Evolutionary conservation across 768 basidiomycete species (phyloP).

Genomic region (Exidia glandulosa): DNA sequence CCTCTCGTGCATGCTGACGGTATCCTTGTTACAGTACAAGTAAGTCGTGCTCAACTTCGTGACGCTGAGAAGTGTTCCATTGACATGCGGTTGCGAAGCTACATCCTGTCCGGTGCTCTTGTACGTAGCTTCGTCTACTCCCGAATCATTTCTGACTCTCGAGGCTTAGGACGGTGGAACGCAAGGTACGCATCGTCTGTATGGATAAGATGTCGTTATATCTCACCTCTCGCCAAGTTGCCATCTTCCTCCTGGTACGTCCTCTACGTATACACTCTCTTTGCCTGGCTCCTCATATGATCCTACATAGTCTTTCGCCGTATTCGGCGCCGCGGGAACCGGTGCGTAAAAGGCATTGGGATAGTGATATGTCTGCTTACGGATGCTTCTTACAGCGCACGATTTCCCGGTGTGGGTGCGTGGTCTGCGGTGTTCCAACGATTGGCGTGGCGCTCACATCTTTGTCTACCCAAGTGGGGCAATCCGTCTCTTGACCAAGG

Average conservation of each 20-base stretch:
- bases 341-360: background rate
- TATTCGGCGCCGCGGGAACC: constrained; percentile 19
- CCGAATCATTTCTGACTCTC: background rate
- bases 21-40: background rate
- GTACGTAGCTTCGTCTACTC: background rate
- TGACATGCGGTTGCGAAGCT: constrained; percentile 17
- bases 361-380: background rate
- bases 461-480: constrained; percentile 8
- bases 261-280: background rate
- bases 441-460: background rate
- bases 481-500: constrained; percentile 12
- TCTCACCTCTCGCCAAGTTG: constrained; percentile 2
- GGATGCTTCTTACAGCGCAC: constrained; percentile 1
- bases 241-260: constrained; percentile 10
- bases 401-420: constrained; percentile 11
- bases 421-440: background rate
- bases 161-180: constrained; percentile 26
- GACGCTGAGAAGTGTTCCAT: background rate
- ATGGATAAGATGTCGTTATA: background rate
- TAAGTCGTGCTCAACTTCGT: background rate
- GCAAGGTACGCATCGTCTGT: constrained; percentile 8
- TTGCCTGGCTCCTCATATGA: constrained; percentile 9
- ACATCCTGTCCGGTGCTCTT: constrained; percentile 29
- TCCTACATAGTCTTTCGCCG: constrained; percentile 14
- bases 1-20: background rate